Base-by-base conservation (phyloP, 768 basidiomycete genomes). In the Naganishia vishniacii region DNA sequence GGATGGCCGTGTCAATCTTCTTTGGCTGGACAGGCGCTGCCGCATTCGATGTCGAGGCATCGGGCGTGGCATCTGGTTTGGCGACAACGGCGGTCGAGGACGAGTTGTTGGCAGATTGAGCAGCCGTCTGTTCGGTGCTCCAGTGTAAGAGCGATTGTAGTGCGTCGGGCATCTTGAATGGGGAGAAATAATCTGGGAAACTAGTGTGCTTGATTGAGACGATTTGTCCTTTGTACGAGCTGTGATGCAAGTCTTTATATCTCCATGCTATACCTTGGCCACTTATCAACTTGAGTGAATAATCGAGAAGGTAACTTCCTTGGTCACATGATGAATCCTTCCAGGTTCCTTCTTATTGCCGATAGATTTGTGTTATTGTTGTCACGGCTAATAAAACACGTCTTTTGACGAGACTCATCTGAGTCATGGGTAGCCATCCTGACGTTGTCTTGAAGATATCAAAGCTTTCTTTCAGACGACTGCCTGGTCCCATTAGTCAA, bases 1-100 rank as follows among this genome's bases (percentile, higher is more conserved):
- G 62, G 64, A 78, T 73, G 29, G 73, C 76, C 0, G 71, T 64
- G 68, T 72, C 48, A 75, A 65, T 37, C 23, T 56, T 73, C 72
- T 32, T 59, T 41, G 29, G 67, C 58, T 60, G 59, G 25, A 44
- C 45, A 4, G 53, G 53, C 1, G 45, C 59, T 6, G 59, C 59
- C 18, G 59, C 42, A 2, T 41, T 44, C 11, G 59, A 45, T 26
- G 9, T 44, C 12, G 59, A 44, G 23, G 42, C 26, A n/a, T 32
- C 32, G 32, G 59, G 26, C 8, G 41, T 37, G 13, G n/a, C 25
- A 11, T 45, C 59, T 28, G 41, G 32, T n/a, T 60, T 60, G 8
- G 41, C 40, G 18, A 42, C 42, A n/a, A n/a, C 59, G 26, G 59
- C 53, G 1, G 53, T 56, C 16, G 53, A 41, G 25, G 11, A 11